Base-by-base conservation (phyloP, 225 moss, liverwort and hornwort species). In the Physcomitrellopsis africana region DNA sequence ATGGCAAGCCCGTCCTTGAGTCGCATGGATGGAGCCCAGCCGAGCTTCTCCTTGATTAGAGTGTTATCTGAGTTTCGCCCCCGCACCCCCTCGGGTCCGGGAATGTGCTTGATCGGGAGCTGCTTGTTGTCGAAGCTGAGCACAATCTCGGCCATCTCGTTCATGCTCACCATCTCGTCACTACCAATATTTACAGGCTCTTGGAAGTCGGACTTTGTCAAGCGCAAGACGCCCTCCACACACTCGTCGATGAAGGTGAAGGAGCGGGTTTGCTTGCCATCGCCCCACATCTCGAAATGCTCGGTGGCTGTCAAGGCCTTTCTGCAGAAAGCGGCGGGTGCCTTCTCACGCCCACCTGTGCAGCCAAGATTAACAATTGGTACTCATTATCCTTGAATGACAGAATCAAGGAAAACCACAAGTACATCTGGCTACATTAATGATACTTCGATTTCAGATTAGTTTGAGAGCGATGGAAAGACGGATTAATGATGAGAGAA, bases 221-320 rank as follows among this genome's bases (percentile, higher is more conserved):
- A 83, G 91, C 94, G 73, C 3, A 96, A 67, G 3, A 96, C 96
- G 48, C 94, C 96, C 79, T 96, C 94, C 3, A 92, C 96, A 74
- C 94, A 96, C 80, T 96, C 92, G 58, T 96, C 94, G 60, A 96
- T 96, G 65, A 94, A 96, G 43, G 96, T 96, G 84, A 96, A 96
- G 0, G 94, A 94, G 7, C 90, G 85, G 0, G 94, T 94, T 78
- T 94, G 94, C 66, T 86, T 84, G 71, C 90, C 92, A 81, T 94
- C 92, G 57, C 92, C 94, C 94, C 94, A 94, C 94, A 94, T 94
- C 76, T 94, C 94, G 64, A 92, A 92, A 3, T 70, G 18, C 56
- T 90, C 84, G 1, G 85, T 84, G 15, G 92, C 89, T 24, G 94
- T 94, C 67, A 94, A 81, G 0, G 92, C 92, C 69, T 94, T 94